A percentile compares a stretch with the other conserved stretches of the same genome.
phyloP scores from a whole-genome alignment of 2,329 filamentous ascomycete species.

The Balansia obtecta region DNA sequence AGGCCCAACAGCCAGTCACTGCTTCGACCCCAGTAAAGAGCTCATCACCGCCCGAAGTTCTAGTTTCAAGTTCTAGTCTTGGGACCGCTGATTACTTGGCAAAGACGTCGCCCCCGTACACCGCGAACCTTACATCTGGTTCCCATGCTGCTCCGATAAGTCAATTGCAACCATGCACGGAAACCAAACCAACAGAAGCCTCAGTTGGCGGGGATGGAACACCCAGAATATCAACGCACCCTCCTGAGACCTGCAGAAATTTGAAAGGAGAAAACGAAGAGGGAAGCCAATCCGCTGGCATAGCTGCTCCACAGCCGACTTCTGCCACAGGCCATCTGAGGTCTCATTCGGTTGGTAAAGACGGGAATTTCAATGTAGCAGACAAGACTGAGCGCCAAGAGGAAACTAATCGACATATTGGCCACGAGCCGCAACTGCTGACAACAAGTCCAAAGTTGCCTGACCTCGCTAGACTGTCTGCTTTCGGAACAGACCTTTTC shows the following conservation, averaged over 20 bases:
- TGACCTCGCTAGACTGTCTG: slow-evolving; percentile 44
- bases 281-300: slow-evolving; percentile 37
- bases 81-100: not conserved
- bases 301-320: slow-evolving; percentile 40
- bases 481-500: slow-evolving; percentile 48
- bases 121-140: not conserved
- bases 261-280: slow-evolving; percentile 51
- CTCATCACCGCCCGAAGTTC: slow-evolving; percentile 1
- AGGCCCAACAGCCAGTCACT: slow-evolving; percentile 2
- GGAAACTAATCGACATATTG: not conserved
- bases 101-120: not conserved
- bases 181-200: not conserved
- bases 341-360: not conserved
- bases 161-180: not conserved
- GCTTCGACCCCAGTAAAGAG: not conserved
- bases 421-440: slow-evolving; percentile 13
- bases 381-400: not conserved
- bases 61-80: not conserved
- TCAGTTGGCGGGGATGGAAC: not conserved
- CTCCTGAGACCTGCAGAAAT: slow-evolving; percentile 62
- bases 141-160: not conserved
- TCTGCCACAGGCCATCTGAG: not conserved
- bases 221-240: slow-evolving; percentile 15
- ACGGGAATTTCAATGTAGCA: not conserved
- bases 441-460: slow-evolving; percentile 47